Evolutionary conservation across 495 filamentous ascomycete genomes (phyloP).

Genomic region (Clavariopsis aquatica): DNA sequence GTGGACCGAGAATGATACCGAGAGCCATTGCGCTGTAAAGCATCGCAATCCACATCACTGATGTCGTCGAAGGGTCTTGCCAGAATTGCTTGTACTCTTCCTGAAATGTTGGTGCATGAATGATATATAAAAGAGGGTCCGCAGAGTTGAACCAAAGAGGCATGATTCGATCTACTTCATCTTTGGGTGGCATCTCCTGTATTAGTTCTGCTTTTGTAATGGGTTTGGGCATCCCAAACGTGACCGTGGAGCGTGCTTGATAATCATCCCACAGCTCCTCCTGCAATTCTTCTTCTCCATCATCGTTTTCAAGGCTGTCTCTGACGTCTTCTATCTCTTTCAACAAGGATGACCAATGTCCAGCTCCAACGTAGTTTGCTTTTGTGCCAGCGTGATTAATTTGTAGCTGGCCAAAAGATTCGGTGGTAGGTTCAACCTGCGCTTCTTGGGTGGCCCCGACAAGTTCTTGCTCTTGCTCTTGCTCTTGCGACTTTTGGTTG

Average conservation of each 20-base stretch:
- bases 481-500: conserved; percentile 31
- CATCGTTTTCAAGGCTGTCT: conserved; percentile 33
- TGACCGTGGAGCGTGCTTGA: conserved; percentile 28
- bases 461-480: neutral
- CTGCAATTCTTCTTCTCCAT: conserved; percentile 10
- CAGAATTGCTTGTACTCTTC: conserved; percentile 47
- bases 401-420: conserved; percentile 84
- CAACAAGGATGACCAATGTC: conserved; percentile 87
- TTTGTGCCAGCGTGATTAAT: conserved; percentile 63
- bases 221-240: conserved; percentile 34
- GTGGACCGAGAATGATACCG: conserved; percentile 32
- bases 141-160: conserved; percentile 44
- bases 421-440: conserved; percentile 65
- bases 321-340: conserved; percentile 61
- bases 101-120: conserved; percentile 46
- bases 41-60: conserved; percentile 45
- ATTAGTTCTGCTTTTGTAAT: conserved; percentile 39
- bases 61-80: conserved; percentile 37
- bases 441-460: conserved; percentile 62
- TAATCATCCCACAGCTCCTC: conserved; percentile 27
- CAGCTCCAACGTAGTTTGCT: conserved; percentile 75
- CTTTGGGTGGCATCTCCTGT: conserved; percentile 40
- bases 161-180: conserved; percentile 43
- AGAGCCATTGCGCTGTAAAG: conserved; percentile 43
- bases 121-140: conserved; percentile 24